Evolutionary conservation across 2,329 filamentous ascomycete genomes (phyloP).

Genomic region (Hortaea sp.): DNA sequence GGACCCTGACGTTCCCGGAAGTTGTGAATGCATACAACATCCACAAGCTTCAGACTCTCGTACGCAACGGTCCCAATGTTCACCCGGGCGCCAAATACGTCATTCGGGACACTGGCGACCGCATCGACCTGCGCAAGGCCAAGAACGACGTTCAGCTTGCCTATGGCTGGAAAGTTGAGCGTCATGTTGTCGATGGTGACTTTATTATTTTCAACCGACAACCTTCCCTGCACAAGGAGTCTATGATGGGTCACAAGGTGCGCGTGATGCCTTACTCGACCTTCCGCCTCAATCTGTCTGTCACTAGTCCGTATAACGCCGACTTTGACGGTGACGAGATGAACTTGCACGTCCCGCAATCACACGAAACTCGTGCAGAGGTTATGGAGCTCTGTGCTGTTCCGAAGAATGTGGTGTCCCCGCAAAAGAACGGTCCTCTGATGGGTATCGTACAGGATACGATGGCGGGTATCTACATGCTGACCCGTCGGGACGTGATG

Average conservation of each 20-base stretch:
- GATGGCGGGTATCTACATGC: conserved; percentile 91
- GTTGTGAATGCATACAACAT: conserved; percentile 98
- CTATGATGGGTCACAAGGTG: conserved; percentile 99
- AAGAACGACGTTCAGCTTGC: conserved; percentile 80
- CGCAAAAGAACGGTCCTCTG: conserved; percentile 87
- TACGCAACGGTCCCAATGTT: conserved; percentile 87
- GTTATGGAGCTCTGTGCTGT: conserved; percentile 92
- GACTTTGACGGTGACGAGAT: conserved; percentile 99
- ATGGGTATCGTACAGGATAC: conserved; percentile 99
- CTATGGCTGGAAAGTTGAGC: conserved; percentile 98
- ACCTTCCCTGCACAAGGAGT: conserved; percentile 97
- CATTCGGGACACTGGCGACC: conserved; percentile 82
- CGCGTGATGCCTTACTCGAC: conserved; percentile 98
- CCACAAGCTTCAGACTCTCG: conserved; percentile 75
- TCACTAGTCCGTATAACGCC: conserved; percentile 97
- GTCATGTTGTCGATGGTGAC: conserved; percentile 90
- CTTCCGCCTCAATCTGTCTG: conserved; percentile 92
- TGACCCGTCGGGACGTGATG: conserved; percentile 87
- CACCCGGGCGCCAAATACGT: conserved; percentile 96
- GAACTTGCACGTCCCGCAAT: conserved; percentile 98
- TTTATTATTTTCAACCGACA: conserved; percentile 99
- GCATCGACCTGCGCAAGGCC: conserved; percentile 90
- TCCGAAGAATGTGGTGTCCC: conserved; percentile 96
- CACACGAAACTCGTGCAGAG: conserved; percentile 91
- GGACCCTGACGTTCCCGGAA: conserved; percentile 90